Conservation (phyloP, 495 filamentous ascomycete species). For the Bacidia rubella region DNA sequence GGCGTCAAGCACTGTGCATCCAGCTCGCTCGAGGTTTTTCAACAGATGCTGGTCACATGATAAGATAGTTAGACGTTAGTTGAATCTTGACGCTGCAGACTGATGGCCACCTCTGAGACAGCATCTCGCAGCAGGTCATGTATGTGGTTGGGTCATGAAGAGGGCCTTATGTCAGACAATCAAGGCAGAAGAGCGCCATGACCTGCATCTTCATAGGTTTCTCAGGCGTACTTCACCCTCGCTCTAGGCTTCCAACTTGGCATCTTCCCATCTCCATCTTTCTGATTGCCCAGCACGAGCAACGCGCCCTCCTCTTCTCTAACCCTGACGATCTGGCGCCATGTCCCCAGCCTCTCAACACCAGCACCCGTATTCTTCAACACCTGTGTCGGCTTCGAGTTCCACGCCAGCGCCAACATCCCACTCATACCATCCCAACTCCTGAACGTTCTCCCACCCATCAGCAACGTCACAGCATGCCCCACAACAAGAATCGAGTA, state of each 20-base stretch:
- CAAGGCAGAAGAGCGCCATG: too few species aligned
- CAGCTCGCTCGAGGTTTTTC: too few species aligned
- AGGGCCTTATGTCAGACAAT: too few species aligned
- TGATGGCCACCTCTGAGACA: too few species aligned
- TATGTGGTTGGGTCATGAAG: too few species aligned
- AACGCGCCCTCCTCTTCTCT: not conserved
- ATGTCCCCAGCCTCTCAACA: too few species aligned
- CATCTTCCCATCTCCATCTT: not conserved
- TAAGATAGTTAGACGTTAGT: too few species aligned
- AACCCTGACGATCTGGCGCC: not conserved
- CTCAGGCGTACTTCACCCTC: not conserved
- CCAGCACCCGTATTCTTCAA: slow-evolving; percentile 1
- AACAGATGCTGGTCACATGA: too few species aligned
- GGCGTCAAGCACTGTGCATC: too few species aligned
- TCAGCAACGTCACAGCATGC: not conserved
- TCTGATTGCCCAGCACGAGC: not conserved
- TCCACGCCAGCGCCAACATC: slow-evolving; percentile 3
- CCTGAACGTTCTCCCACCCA: not conserved
- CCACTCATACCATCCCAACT: not conserved
- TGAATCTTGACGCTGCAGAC: too few species aligned
- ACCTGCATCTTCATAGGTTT: too few species aligned
- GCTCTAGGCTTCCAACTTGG: not conserved
- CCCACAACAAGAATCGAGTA: not conserved
- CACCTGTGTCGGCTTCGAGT: not conserved
- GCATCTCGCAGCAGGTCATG: too few species aligned